A percentile compares a stretch with the other conserved stretches of the same genome.
These are phyloP conservation scores for Cutaneotrichosporon curvatum DNA, from an alignment of 1,284 basidiomycete genomes.

Conservation along the genomic window DNA sequence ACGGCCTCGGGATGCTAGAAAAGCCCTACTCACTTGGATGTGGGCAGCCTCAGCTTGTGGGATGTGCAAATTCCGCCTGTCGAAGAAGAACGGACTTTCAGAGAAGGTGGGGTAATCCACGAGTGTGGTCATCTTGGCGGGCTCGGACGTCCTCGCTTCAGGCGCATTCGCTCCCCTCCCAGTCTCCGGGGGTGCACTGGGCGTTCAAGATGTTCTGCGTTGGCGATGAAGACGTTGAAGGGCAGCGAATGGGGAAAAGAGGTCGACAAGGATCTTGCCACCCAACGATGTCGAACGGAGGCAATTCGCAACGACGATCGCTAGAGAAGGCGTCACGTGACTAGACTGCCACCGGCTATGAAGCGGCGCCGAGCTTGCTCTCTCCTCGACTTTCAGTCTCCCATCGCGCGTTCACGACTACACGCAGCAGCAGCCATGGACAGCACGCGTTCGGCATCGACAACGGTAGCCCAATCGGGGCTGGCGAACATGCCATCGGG, in stretches of 20 bases:
- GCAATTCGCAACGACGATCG: constrained; percentile 1
- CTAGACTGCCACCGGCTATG: not conserved
- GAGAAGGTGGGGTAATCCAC: constrained; percentile 43
- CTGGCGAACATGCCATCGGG: not conserved
- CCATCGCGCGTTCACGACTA: no score
- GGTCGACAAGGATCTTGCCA: constrained; percentile 4
- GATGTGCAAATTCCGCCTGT: constrained; percentile 33
- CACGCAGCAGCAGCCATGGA: constrained; percentile 7
- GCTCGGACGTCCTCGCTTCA: not conserved
- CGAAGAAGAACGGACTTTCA: constrained; percentile 46
- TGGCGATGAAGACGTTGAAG: not conserved
- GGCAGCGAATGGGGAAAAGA: not conserved
- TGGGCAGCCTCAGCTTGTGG: constrained; percentile 35
- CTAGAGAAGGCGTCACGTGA: no score
- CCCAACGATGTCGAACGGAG: constrained; percentile 8
- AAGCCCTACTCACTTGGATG: constrained; percentile 39
- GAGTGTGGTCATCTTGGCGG: constrained; percentile 11
- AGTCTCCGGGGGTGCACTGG: no score
- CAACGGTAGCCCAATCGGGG: not conserved
- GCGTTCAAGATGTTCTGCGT: not conserved
- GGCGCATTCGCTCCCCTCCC: no score
- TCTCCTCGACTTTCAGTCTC: not conserved
- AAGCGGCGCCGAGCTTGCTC: no score
- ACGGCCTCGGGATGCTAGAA: no score
- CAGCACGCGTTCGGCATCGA: constrained; percentile 10